Evolutionary conservation across 139 green algal genomes (phyloP).

Genomic region (Mesotaenium endlicherianum): DNA sequence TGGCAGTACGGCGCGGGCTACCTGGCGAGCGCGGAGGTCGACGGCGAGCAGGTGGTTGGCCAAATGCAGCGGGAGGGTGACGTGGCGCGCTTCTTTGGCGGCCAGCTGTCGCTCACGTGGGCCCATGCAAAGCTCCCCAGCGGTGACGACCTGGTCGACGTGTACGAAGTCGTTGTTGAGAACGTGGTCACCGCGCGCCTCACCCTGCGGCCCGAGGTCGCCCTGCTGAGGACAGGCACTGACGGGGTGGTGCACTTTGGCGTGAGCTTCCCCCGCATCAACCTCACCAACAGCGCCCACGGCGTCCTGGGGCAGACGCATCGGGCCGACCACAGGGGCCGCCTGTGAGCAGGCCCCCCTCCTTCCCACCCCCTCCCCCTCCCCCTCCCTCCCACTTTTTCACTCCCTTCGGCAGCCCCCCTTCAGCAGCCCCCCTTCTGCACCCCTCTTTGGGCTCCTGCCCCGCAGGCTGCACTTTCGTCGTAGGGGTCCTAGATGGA

Average conservation of each 20-base stretch:
- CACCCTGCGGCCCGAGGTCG: conserved; percentile 2
- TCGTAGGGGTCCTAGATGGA: too few species aligned
- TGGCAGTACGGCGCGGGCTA: conserved; percentile 1
- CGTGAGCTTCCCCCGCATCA: background rate
- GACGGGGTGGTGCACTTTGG: background rate
- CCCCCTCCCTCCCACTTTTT: too few species aligned
- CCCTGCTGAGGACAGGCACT: background rate
- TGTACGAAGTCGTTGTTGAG: background rate
- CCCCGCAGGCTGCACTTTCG: too few species aligned
- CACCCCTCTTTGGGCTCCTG: too few species aligned
- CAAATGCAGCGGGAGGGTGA: too few species aligned
- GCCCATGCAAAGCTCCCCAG: background rate
- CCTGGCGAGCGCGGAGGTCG: background rate
- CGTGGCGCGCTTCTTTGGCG: too few species aligned
- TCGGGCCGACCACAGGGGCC: background rate
- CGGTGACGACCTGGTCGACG: background rate
- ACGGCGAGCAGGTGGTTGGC: too few species aligned
- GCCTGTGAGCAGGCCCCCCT: background rate
- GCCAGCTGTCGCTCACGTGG: background rate
- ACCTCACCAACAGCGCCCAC: background rate
- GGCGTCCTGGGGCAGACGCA: conserved; percentile 10
- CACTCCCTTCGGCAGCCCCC: too few species aligned
- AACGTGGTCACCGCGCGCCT: background rate
- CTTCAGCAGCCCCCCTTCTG: too few species aligned
- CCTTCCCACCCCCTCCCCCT: too few species aligned